Base-by-base conservation (phyloP, 495 filamentous ascomycete species). In the Neurospora sp. region DNA sequence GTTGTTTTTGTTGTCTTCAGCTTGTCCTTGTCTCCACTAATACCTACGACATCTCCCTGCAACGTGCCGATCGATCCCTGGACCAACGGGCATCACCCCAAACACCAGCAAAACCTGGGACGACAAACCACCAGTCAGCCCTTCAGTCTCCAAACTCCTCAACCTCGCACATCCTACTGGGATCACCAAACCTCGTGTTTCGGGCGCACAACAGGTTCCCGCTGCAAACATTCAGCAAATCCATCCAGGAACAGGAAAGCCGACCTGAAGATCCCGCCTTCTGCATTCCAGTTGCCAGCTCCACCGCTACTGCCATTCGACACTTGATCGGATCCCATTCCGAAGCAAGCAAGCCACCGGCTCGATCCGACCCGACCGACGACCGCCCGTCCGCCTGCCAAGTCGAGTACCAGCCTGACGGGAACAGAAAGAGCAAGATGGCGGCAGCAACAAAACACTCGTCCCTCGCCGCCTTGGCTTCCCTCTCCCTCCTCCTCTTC, bases 391-490 rank as follows among this genome's bases (percentile, higher is more conserved):
- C 28, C 24, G 24, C 48, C 48, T 15, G 54, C 54, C 54, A 66
- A 62, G 54, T 62, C 54, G 28, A 45, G 42, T 45, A 45, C 42
- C 42, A 45, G 45, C 45, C 45, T 54, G 45, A 54, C 45, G 45
- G 45, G 45, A 62, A 15, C 24, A 15, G 9, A 24, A 62, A 17
- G 24, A 15, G 4, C n/a, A 66, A 9, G 6, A 66, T 31, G 54
- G 13, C 24, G 54, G 13, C 54, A 28, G 5, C 54, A 34, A 34
- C 54, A 36, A 66, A 34, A 34, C 69, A 66, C 45, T 69, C 71
- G 6, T 40, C 73, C 71, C 69, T 76, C 45, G 21, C 70, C 70
- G 72, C 74, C 19, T 73, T 74, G 69, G 70, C 73, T 21, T 72
- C 70, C 39, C 59, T 71, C 59, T 48, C 75, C 62, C 43, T 77